Base-by-base conservation (phyloP, 805 yeast species). In the Pichia occidentalis region DNA sequence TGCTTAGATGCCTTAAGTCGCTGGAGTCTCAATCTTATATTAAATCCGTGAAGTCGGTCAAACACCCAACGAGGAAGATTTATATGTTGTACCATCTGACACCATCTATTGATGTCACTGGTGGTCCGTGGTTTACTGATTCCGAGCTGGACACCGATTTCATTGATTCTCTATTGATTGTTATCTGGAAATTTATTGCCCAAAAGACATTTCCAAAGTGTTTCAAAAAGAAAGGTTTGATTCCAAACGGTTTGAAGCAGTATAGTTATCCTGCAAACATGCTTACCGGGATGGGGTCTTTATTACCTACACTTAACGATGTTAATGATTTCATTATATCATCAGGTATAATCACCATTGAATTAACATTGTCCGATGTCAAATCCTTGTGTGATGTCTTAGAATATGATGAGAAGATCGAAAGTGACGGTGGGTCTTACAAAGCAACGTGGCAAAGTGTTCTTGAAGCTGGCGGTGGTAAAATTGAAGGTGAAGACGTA, bases 81-180 rank as follows among this genome's bases (percentile, higher is more conserved):
- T 94, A 90, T 61, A 92, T 92, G 97, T 69, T 92, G 37, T 90
- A 88, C 57, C 80, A 85, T 54, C 65, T 92, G 48, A 95, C 87
- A 56, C 98, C 98, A 5, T 82, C 95, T 3, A 80, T 85, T 23
- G 97, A 90, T 48, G 92, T 92, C 26, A 92, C 97, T 0, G 98
- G 98, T 47, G 98, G 98, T 5, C 97, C 97, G 4, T 92, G 98
- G 98, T 92, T 88, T 56, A 87, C 97, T 0, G 98, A 92, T 56
- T 78, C 88, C 24, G 97, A 92, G 60, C 68, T 92, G 40, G 98
- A 92, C 56, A 78, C 86, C 3, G 97, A 90, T 59, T 92, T 92
- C 53, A 88, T 92, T 42, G 90, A 85, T 48, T 77, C 86, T 33
- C 63, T 92, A 39, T 39, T 85, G 47, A 77, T 85, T 16, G 88